Evolutionary conservation across 305 asterid species (phyloP).

Genomic region (Striga hermonthica): DNA sequence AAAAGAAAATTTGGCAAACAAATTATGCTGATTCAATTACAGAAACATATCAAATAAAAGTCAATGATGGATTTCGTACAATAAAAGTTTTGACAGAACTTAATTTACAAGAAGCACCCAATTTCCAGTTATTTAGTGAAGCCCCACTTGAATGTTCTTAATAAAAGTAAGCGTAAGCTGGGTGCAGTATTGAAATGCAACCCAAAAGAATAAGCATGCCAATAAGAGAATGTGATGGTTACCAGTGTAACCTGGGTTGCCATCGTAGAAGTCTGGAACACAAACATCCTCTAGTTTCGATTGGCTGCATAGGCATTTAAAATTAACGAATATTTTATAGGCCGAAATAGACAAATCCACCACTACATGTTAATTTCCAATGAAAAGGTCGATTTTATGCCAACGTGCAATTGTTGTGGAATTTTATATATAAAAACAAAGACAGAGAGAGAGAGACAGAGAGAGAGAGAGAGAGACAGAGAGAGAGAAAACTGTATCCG

Average conservation of each 20-base stretch:
- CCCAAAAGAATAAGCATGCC: slow-evolving; percentile 10
- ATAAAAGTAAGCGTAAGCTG: slow-evolving; percentile 2
- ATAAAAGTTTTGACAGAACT: neutral
- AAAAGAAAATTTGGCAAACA: neutral
- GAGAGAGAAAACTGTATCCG: neutral
- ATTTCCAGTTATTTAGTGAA: neutral
- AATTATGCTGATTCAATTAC: neutral
- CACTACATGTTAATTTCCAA: too few species aligned
- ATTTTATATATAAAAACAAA: too few species aligned
- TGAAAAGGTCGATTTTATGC: too few species aligned
- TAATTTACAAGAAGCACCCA: neutral
- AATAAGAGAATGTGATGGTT: slow-evolving; percentile 20
- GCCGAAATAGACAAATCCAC: neutral
- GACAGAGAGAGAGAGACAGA: too few species aligned
- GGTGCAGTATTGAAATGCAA: slow-evolving; percentile 20
- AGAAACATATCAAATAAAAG: slow-evolving; percentile 4
- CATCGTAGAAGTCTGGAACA: slow-evolving; percentile 48
- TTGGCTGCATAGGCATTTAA: slow-evolving; percentile 40
- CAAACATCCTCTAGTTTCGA: slow-evolving; percentile 51
- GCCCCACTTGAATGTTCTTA: neutral
- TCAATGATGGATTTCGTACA: slow-evolving; percentile 8
- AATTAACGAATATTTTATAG: neutral
- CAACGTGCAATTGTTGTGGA: too few species aligned
- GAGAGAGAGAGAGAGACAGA: too few species aligned
- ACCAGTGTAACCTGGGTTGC: slow-evolving; percentile 73